Base-by-base conservation (phyloP, 352 stramenopile species). In the Elongisporangium anandrum region DNA sequence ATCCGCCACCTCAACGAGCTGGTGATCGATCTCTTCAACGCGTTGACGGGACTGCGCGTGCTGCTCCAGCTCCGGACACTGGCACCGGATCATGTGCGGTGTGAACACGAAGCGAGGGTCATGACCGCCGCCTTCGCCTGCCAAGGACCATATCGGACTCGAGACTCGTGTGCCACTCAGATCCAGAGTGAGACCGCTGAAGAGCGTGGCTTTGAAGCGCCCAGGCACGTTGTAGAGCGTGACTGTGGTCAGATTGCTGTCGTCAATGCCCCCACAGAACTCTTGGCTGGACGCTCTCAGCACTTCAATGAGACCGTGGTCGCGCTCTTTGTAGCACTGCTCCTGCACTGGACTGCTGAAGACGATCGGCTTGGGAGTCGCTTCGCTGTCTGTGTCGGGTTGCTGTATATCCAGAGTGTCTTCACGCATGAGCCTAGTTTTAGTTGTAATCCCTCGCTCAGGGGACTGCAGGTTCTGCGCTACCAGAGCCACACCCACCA, bases 21-120 rank as follows among this genome's bases (percentile, higher is more conserved):
- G 5, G 13, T 41, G 1, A 8, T 41, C 4, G 1, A 41, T 15
- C 4, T 41, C 13, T 8, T 8, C 29, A 41, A 41, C 29, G 9
- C 29, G 29, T 8, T 8, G 29, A 15, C 29, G 29, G 1, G 29
- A 41, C 9, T 41, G 5, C 9, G 29, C 29, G 29, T 41, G 9
- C 9, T 41, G 29, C 29, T 41, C 29, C 29, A 41, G 5, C 29
- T 41, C 29, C 13, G 29, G 29, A 29, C 71, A 79, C 3, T 51
- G 64, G 22, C 71, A 79, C 20, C 72, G 67, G 9, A 73, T 53
- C 2, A 76, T 21, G 24, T 34, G 47, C 4, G 57, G 54, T 7
- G 69, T 69, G 45, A 70, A 79, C 7, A 54, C 64, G 39, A 79
- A 69, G 23, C 65, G 51, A 17, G 71, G 71, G 38, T 79, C 68